Percentiles rank a stretch among this genome's conserved stretches.
phyloP scores from a whole-genome alignment of 345 rosid species.

The Theobroma cacao region DNA sequence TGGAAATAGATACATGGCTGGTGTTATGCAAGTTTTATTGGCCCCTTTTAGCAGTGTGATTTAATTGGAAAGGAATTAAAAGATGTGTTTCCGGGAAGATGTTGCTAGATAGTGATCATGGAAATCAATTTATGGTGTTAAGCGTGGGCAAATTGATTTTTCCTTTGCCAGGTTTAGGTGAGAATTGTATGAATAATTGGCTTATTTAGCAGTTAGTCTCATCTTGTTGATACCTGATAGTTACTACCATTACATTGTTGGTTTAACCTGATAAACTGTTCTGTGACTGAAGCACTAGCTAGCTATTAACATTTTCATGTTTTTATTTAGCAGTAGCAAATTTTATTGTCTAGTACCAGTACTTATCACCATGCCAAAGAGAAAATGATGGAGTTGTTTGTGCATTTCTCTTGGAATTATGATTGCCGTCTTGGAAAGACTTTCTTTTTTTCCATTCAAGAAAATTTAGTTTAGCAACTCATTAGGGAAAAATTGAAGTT shows the following conservation, averaged over 20 bases:
- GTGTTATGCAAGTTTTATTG: neutral
- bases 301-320: neutral
- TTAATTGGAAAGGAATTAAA: conserved; percentile 1
- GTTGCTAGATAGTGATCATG: neutral
- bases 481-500: neutral
- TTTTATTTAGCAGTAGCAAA: neutral
- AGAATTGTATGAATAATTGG: neutral
- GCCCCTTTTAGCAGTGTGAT: neutral
- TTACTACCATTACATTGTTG: neutral
- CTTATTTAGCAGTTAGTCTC: neutral
- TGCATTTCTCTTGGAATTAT: neutral
- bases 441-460: neutral
- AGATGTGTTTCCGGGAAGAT: neutral
- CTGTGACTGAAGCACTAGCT: neutral
- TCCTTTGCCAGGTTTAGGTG: conserved; percentile 2
- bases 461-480: neutral
- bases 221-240: neutral
- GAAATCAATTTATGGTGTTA: neutral
- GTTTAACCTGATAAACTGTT: conserved; percentile 7
- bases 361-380: neutral
- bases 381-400: neutral
- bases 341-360: neutral
- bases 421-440: neutral
- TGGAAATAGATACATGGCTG: neutral
- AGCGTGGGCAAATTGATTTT: neutral